Conservation (phyloP, 371 early-diverging fungal genomes). For the Thermomucor indicae-seudaticae region DNA sequence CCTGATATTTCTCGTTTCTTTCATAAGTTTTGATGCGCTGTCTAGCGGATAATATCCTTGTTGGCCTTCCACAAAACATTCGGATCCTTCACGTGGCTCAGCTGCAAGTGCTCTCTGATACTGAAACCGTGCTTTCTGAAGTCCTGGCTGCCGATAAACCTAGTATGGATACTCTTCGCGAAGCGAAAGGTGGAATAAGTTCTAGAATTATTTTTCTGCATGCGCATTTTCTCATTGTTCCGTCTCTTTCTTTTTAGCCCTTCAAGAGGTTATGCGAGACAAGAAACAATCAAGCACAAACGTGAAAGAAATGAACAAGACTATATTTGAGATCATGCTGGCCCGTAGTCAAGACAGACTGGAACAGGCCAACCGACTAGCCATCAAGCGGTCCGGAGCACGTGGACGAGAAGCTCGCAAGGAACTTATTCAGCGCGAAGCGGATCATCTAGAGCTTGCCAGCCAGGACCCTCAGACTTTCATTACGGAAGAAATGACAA, state of each 20-base stretch:
- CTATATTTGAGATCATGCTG: conserved; percentile 21
- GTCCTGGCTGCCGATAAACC: conserved; percentile 72
- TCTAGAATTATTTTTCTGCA: background rate
- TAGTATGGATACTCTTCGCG: conserved; percentile 26
- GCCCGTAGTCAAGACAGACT: conserved; percentile 32
- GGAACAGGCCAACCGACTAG: conserved; percentile 56
- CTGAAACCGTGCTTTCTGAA: conserved; percentile 55
- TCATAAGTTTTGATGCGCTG: conserved; percentile 63
- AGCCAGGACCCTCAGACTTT: conserved; percentile 31
- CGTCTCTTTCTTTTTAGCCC: conserved; percentile 9
- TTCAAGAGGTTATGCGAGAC: conserved; percentile 45
- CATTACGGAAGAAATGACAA: conserved; percentile 51
- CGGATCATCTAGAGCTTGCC: conserved; percentile 37
- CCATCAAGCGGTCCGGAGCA: conserved; percentile 73
- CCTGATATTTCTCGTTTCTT: background rate
- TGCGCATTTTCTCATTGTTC: background rate
- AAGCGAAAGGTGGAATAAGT: conserved; percentile 27
- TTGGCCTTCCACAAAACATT: conserved; percentile 78
- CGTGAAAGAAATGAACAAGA: too few species aligned
- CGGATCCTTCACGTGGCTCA: conserved; percentile 79
- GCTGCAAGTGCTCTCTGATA: conserved; percentile 49
- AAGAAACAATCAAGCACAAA: too few species aligned
- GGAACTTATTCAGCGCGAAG: conserved; percentile 47
- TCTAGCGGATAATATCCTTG: conserved; percentile 66
- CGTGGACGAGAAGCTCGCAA: conserved; percentile 75